A percentile compares a stretch with the other conserved stretches of the same genome.
These are phyloP conservation scores for Neurospora sp. DNA, from an alignment of 495 filamentous ascomycete genomes.

Conservation along the genomic window DNA sequence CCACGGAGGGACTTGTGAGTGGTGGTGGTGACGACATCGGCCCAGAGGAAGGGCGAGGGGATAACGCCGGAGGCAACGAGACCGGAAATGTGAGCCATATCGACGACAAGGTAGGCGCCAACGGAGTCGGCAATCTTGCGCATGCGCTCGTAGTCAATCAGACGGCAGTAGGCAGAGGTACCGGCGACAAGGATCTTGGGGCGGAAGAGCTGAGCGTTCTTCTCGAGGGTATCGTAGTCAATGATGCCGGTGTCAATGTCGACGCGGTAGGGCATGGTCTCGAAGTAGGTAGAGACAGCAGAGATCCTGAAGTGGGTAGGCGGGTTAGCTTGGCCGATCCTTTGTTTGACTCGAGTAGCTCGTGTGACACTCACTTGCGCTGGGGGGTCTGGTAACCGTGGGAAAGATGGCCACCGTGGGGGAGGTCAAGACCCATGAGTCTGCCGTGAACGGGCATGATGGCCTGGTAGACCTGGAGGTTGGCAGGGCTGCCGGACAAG, in stretches of 20 bases:
- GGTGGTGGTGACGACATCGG: constrained; percentile 96
- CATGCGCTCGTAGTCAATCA: constrained; percentile 96
- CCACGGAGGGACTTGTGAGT: constrained; percentile 99
- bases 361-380: constrained; percentile 56
- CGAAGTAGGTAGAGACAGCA: constrained; percentile 87
- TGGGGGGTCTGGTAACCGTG: constrained; percentile 95
- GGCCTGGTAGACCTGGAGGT: constrained; percentile 97
- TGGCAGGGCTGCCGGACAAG: constrained; percentile 85
- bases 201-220: constrained; percentile 87
- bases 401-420: constrained; percentile 94
- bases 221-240: constrained; percentile 88
- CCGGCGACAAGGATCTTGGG: constrained; percentile 94
- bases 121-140: constrained; percentile 91
- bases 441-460: constrained; percentile 95
- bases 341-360: background rate
- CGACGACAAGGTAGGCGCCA: constrained; percentile 88
- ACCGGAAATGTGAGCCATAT: constrained; percentile 99
- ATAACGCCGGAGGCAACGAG: constrained; percentile 90
- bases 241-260: constrained; percentile 90
- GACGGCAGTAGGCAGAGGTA: constrained; percentile 95
- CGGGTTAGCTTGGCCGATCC: background rate
- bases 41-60: constrained; percentile 84
- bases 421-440: constrained; percentile 94
- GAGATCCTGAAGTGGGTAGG: constrained; percentile 56
- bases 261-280: constrained; percentile 89